Base-by-base conservation (phyloP, 805 yeast species). In the Zygotorulaspora sp. region DNA sequence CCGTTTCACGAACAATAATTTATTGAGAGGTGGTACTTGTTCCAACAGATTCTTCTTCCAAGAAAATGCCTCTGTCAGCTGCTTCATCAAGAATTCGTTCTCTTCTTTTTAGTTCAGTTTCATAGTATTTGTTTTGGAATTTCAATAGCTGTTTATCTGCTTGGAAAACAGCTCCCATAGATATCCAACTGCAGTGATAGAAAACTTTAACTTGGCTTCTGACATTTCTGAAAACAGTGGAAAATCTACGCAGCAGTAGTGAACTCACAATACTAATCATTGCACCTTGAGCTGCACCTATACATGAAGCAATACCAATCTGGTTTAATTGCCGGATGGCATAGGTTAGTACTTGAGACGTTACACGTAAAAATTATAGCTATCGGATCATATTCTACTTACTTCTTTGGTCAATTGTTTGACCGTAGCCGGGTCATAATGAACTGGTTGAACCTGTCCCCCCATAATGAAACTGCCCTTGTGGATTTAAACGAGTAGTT, bases 221-320 rank as follows among this genome's bases (percentile, higher is more conserved):
- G 5, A 67, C 63, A n/a, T 49, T 54, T 35, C 65, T 55, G 40
- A 62, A 67, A 1, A 61, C 52, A 7, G 65, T 61, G 2, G 66
- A 62, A 13, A 61, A 55, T 26, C 65, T 43, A 25, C 63, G 50
- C 5, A 69, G 39, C 15, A 66, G 30, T 4, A 66, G 37, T 1
- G 57, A 68, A 2, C 65, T 45, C 0, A 66, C 46, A 6, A 63
- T 22, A 30, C 73, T 66, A 23, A 68, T 49, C 8, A 63, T 38
- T 0, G 65, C 66, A 17, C 74, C 75, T 43, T 67, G 68, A 1
- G 59, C 46, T 1, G 70, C 72, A 23, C 74, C 75, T 13, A 67
- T 50, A 6, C 57, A 54, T 4, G 67, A 61, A 1, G 73, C 68
- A 10, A 55, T 47, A 3, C 63, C 49, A 5, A 68, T 56, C 60